Evolutionary conservation across 2,329 filamentous ascomycete species (phyloP), one percentile per base, ranked within the genome.

Genomic region (Diaporthe nobilis): DNA sequence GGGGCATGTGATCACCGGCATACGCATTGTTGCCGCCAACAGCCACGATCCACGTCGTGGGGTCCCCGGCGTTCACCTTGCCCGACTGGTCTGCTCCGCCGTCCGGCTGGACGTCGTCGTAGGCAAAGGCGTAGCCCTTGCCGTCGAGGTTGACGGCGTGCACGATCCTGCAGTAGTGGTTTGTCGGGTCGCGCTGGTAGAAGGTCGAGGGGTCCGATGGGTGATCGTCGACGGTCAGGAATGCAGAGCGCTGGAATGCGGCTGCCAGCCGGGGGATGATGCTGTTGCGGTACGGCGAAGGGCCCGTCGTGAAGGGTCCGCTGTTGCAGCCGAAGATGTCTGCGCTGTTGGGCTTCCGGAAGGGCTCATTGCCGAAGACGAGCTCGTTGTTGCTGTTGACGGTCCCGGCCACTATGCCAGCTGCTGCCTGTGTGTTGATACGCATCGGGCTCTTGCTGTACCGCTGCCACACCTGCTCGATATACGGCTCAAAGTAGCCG

Each of bases 251-350:
- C 89, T 83, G 92, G 86, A 80, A 85, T 74, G 58, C 89, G 81
- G 77, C 87, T 80, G 68, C 91, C 83, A 82, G 87, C 79, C 78
- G 84, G 44, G 84, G 93, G 88, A 79, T 86, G 71, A 87, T 84
- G 28, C 84, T 84, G 83, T 80, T 87, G 67, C 81, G 87, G 80
- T 75, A 81, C 31, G 81, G 76, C 71, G 76, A 88, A 80, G 61
- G 85, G 80, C 78, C 84, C 10, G 82, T 85, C 10, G 86, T 85
- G 78, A 93, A 93, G 0, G 91, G 91, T 0, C 92, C 92, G 2
- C 88, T 91, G 78, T 89, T 92, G 84, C 92, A 94, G 49, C 88
- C 89, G 80, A 94, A 91, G 77, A 95, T 92, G 82, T 94, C 93
- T 17, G 84, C 84, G 2, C 90, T 90, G 1, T 84, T 87, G 0